Percentiles rank a stretch among this genome's conserved stretches.
phyloP scores from a whole-genome alignment of 129 eudicot species.

The Saposhnikovia divaricata region DNA sequence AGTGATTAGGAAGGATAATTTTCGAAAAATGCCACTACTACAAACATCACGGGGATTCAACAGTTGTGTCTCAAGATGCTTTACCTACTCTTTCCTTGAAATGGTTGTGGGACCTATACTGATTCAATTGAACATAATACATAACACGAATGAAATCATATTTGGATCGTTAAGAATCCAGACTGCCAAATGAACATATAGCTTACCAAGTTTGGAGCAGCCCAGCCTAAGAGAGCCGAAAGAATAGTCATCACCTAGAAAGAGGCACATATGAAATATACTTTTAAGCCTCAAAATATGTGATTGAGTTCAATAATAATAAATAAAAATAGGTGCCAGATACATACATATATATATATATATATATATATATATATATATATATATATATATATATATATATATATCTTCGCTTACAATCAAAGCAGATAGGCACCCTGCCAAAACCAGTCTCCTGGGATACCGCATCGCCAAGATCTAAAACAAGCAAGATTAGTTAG shows the following conservation, averaged over 20 bases:
- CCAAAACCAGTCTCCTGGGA: conserved; percentile 87
- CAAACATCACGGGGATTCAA: background rate
- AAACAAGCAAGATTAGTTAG: background rate
- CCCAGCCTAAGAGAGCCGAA: conserved; percentile 98
- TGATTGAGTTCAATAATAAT: background rate
- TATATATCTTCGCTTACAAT: conserved; percentile 44
- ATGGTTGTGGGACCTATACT: background rate
- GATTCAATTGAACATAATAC: background rate
- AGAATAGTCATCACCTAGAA: conserved; percentile 86
- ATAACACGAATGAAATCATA: background rate
- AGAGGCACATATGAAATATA: conserved; percentile 8
- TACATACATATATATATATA: no score
- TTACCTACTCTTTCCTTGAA: background rate
- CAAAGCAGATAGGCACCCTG: conserved; percentile 85
- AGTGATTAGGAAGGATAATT: background rate
- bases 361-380: no score
- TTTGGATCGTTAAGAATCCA: background rate
- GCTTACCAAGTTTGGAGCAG: conserved; percentile 95
- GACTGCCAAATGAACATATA: background rate
- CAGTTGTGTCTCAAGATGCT: background rate
- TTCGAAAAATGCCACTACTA: background rate
- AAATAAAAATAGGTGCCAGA: background rate
- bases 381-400: no score
- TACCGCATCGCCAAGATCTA: conserved; percentile 99
- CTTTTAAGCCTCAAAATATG: conserved; percentile 5